Evolutionary conservation across 108 stramenopile species (phyloP).

Genomic region (Hondaea fermentalgiana): DNA sequence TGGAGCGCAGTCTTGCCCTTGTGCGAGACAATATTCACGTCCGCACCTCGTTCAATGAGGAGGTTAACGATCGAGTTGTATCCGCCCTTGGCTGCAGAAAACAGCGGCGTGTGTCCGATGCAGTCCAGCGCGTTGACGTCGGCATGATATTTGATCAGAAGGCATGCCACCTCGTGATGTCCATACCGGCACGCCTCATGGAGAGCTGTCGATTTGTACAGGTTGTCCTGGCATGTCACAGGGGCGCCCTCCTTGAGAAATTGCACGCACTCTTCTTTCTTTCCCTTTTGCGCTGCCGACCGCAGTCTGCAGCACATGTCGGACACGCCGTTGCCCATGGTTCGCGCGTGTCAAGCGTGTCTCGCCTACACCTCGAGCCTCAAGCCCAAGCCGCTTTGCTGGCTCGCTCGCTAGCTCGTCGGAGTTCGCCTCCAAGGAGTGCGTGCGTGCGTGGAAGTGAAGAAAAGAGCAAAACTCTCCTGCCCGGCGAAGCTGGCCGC

Average conservation of each 20-base stretch:
- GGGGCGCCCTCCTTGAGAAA: background rate
- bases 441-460: too few relatives aligned
- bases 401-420: too few relatives aligned
- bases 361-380: too few relatives aligned
- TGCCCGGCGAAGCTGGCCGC: too few relatives aligned
- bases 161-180: background rate
- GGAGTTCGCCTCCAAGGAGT: too few relatives aligned
- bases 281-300: background rate
- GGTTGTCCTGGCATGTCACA: constrained; percentile 8
- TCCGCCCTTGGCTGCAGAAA: background rate
- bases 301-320: background rate
- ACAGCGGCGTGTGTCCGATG: constrained; percentile 8
- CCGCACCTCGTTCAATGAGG: background rate
- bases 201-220: background rate
- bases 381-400: too few relatives aligned
- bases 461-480: too few relatives aligned
- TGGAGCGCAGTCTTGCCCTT: background rate
- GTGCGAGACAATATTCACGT: background rate
- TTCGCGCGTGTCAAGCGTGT: background rate
- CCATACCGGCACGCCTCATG: background rate
- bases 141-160: background rate
- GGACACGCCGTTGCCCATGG: background rate
- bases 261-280: background rate
- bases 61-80: background rate
- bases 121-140: background rate